Base-by-base conservation (phyloP, 2,329 filamentous ascomycete species). In the Plenodomus biglobosus region DNA sequence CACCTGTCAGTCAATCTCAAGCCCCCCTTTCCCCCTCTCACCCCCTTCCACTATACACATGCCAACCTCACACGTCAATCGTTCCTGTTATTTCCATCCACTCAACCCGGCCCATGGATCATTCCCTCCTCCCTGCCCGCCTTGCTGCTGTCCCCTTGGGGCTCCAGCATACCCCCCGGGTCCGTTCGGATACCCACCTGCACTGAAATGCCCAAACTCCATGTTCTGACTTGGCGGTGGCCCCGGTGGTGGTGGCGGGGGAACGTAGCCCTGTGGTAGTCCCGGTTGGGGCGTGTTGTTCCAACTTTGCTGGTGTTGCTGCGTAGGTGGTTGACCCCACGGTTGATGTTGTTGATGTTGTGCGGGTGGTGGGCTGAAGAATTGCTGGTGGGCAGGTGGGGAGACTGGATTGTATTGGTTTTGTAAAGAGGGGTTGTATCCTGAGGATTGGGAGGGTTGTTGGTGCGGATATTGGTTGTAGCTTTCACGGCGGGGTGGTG, bases 81-180 rank as follows among this genome's bases (percentile, higher is more conserved):
- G 10, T 24, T 5, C 11, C 27, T 11, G 7, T 53, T 42, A 87
- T 68, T 86, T 87, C 85, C 85, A 88, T 38, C 80, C 81, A 73
- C 80, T 86, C 58, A 90, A 69, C 3, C 85, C 86, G 15, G 85
- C 85, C 85, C 85, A 90, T 7, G 85, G 86, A 76, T 90, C 85
- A 41, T 52, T 59, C 52, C 36, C 52, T 35, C 46, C 45, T 24
- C 51, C 45, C 40, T 59, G 56, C 30, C 70, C 68, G 48, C 66
- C 64, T 48, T 73, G 74, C 39, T 71, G 70, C 10, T 62, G 56
- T 52, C 70, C 68, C 30, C 46, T 46, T 40, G 50, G 46, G 30
- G 41, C 46, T 8, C 39, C 35, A 44, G 75, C 51, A 47, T 64
- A 75, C 46, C 76, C 75, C 38, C 67, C 68, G 41, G 78, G 48